Base-by-base conservation (phyloP, 78 protist species). In the Polysphondylium violaceum region DNA sequence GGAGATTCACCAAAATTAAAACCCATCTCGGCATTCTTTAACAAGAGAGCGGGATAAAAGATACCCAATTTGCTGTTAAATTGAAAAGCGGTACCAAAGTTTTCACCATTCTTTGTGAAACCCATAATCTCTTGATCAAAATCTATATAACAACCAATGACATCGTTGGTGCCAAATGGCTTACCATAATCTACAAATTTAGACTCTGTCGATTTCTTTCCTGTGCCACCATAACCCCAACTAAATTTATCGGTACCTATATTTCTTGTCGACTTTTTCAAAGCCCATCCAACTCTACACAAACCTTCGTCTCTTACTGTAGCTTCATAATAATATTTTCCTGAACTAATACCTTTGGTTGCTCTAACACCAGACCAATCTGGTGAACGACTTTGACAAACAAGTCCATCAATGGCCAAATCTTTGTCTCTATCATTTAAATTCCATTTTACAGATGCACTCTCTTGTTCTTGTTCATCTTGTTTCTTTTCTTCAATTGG, bases 191-290 rank as follows among this genome's bases (percentile, higher is more conserved):
- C 56, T 50, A 51, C 83, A 76, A 90, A 94, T 25, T 88, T 65
- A 11, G 74, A 3, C 36, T 58, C 67, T 61, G 59, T 12, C 43
- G 93, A 73, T 72, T 67, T 79, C 64, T 86, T 90, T 23, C 96
- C 96, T 17, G 96, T 89, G 1, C 94, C 94, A 40, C 96, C 96
- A 50, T 71, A 94, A 3, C 96, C 94, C 79, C 65, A 89, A 14
- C 68, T 25, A 29, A 40, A 71, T 79, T 79, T 76, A 69, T 95
- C 96, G 0, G 95, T 93, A 47, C 97, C 97, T 27, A 95, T 83
- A 25, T 76, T 60, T 23, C 63, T 72, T 5, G 56, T 59, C 7
- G 92, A 59, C 4, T 59, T 11, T 17, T 58, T 68, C 29, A 79
- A 29, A 25, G 94, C 65, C 90, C 88, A 87, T 14, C 97, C 97